phyloP scores from a whole-genome alignment of 2,329 filamentous ascomycete species.

The Pseudocercospora crystallina region DNA sequence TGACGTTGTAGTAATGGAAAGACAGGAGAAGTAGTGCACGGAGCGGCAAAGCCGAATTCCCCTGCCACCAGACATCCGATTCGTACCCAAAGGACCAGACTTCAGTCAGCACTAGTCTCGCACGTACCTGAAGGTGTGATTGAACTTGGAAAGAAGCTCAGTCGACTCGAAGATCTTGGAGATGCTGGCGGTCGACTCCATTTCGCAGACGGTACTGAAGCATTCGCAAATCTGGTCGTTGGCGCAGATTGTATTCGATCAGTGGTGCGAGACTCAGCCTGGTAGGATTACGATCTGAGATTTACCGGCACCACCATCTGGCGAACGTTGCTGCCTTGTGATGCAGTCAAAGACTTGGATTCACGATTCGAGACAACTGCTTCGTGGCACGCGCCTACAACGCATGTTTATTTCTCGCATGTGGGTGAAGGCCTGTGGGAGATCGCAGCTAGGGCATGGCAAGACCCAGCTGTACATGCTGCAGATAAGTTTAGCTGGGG shows the following conservation, averaged over 20 bases:
- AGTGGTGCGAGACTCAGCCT: conserved; percentile 45
- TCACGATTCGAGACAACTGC: conserved; percentile 37
- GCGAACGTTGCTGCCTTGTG: conserved; percentile 44
- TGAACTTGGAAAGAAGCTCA: conserved; percentile 48
- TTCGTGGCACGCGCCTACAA: conserved; percentile 48
- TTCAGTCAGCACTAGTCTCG: conserved; percentile 52
- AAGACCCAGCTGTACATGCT: conserved; percentile 12
- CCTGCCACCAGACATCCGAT: conserved; percentile 9
- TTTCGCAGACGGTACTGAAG: conserved; percentile 45
- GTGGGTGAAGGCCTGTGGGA: conserved; percentile 37
- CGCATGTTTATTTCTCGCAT: conserved; percentile 45
- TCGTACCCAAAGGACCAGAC: conserved; percentile 31
- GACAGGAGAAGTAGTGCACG: conserved; percentile 18
- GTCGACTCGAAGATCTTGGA: conserved; percentile 39
- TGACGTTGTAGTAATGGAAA: conserved; percentile 14
- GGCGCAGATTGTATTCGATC: conserved; percentile 57
- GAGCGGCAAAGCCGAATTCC: conserved; percentile 6
- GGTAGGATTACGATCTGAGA: conserved; percentile 45
- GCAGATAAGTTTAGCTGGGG: conserved; percentile 39
- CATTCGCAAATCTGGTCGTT: conserved; percentile 29
- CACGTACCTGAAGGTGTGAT: conserved; percentile 48
- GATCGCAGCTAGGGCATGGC: conserved; percentile 20
- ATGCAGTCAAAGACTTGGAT: conserved; percentile 32
- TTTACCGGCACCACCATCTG: conserved; percentile 54
- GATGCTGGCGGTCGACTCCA: conserved; percentile 40